These are phyloP conservation scores for Nepenthes gracilis DNA, from an alignment of 148 eudicot genomes.

Conservation along the genomic window DNA sequence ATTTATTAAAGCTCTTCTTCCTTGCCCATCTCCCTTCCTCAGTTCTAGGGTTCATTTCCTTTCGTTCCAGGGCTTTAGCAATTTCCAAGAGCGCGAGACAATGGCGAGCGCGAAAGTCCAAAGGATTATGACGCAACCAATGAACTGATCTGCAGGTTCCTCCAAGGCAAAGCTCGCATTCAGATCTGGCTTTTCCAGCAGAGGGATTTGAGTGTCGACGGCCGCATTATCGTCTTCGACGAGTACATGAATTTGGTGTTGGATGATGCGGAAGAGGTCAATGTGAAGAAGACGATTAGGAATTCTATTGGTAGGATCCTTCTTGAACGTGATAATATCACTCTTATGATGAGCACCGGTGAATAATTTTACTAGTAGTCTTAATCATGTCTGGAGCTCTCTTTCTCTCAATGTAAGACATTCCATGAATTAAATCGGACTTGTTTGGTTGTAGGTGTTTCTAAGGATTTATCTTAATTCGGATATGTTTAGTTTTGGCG, in stretches of 20 bases:
- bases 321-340: slow-evolving; percentile 85
- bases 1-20: too few relatives aligned
- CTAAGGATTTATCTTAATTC: too few relatives aligned
- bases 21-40: too few relatives aligned
- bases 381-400: too few relatives aligned
- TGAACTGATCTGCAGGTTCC: slow-evolving; percentile 38
- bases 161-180: slow-evolving; percentile 58
- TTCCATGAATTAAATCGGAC: too few relatives aligned
- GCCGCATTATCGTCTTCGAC: slow-evolving; percentile 88
- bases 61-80: not conserved
- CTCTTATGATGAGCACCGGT: slow-evolving; percentile 80
- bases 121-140: slow-evolving; percentile 45
- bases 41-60: too few relatives aligned
- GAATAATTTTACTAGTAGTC: not conserved
- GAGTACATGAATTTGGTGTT: slow-evolving; percentile 95
- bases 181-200: slow-evolving; percentile 97
- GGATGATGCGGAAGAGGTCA: slow-evolving; percentile 92
- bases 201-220: slow-evolving; percentile 88
- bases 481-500: too few relatives aligned
- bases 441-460: too few relatives aligned
- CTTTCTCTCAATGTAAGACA: too few relatives aligned
- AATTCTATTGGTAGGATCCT: slow-evolving; percentile 79
- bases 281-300: slow-evolving; percentile 71
- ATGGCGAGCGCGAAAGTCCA: slow-evolving; percentile 46
- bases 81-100: slow-evolving; percentile 7